A percentile compares a stretch with the other conserved stretches of the same genome.
Evolutionary conservation across 1,284 basidiomycete species (phyloP).

Genomic region (Ganoderma meredithae): DNA sequence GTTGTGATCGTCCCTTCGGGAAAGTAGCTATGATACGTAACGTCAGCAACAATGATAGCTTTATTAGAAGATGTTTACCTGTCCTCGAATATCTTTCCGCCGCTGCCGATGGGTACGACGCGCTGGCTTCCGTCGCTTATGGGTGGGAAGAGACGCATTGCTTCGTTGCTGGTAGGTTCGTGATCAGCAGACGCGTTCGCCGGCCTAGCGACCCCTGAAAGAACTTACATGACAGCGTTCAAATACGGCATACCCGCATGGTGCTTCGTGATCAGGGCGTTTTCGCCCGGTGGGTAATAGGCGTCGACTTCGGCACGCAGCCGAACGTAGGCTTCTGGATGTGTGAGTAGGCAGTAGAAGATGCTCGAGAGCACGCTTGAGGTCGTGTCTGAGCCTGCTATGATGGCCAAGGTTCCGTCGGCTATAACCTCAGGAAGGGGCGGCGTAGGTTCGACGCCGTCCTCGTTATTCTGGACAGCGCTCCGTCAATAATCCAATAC

Average conservation of each 20-base stretch:
- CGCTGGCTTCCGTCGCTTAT: constrained; percentile 64
- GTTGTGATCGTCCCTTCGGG: constrained; percentile 40
- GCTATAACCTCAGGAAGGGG: constrained; percentile 32
- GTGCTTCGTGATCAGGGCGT: constrained; percentile 36
- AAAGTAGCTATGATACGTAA: constrained; percentile 32
- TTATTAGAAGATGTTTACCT: constrained; percentile 35
- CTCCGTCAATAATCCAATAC: constrained; percentile 8
- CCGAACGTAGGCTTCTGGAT: constrained; percentile 35
- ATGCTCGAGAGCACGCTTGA: constrained; percentile 35
- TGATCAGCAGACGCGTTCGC: constrained; percentile 3
- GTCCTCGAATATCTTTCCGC: constrained; percentile 36
- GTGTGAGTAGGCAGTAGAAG: constrained; percentile 37
- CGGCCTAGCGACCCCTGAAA: not conserved
- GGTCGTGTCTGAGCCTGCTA: constrained; percentile 46
- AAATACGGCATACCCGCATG: constrained; percentile 43
- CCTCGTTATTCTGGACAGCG: constrained; percentile 36
- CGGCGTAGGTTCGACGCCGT: constrained; percentile 30
- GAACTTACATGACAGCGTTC: constrained; percentile 43
- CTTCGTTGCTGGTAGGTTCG: constrained; percentile 57
- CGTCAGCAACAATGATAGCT: not conserved
- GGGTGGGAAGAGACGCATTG: constrained; percentile 62
- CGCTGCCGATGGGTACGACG: constrained; percentile 40
- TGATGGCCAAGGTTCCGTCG: constrained; percentile 34
- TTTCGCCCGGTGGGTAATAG: constrained; percentile 39
- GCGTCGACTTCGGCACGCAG: constrained; percentile 41